A percentile compares a stretch with the other conserved stretches of the same genome.
Conservation (phyloP, 768 basidiomycete species). For the Kwoniella botswanensis region DNA sequence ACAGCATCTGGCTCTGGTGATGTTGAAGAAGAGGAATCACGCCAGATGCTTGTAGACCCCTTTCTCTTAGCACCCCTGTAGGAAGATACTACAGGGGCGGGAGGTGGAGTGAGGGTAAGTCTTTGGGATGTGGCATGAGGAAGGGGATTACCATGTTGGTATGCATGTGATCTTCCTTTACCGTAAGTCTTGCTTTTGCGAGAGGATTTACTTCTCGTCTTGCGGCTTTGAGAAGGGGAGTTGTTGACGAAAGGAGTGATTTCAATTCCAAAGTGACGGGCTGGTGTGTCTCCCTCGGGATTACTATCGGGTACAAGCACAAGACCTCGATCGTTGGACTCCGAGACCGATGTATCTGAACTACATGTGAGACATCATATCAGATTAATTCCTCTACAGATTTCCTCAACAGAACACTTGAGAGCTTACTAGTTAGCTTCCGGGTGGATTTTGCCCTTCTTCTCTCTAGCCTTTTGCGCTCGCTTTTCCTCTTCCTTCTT, state of each 20-base stretch:
- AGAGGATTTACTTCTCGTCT: constrained; percentile 4
- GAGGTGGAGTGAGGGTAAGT: background rate
- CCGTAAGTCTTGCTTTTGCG: constrained; percentile 18
- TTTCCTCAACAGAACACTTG: background rate
- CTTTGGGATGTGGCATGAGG: background rate
- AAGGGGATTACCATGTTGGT: constrained; percentile 16
- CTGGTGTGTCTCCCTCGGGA: background rate
- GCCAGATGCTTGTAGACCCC: constrained; percentile 23
- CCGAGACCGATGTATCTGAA: background rate
- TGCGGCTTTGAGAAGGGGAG: background rate
- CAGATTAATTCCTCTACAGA: background rate
- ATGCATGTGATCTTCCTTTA: constrained; percentile 21
- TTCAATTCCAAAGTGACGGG: background rate
- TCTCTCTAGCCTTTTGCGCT: background rate
- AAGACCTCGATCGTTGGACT: background rate
- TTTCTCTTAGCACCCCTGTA: constrained; percentile 23
- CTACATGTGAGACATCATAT: background rate
- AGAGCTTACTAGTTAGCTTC: background rate
- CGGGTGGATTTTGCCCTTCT: background rate
- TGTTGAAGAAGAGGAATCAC: background rate
- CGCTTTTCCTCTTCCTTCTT: background rate
- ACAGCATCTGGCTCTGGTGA: background rate
- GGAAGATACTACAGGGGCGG: background rate
- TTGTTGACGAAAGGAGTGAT: background rate
- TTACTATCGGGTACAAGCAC: constrained; percentile 12